phyloP scores from a whole-genome alignment of 345 rosid species.

The Populus nigra region DNA sequence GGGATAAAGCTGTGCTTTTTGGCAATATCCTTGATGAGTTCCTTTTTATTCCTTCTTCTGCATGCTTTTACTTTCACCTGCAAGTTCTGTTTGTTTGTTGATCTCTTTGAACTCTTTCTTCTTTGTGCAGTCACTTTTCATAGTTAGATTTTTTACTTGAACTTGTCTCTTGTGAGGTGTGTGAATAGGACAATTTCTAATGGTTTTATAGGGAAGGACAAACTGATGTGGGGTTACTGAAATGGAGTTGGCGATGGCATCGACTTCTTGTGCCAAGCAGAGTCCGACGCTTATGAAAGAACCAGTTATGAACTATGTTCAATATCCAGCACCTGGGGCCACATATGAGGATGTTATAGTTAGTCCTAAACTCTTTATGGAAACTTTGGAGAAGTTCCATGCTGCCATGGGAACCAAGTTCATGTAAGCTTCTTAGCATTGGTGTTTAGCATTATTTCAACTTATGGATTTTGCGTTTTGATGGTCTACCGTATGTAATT shows the following conservation, averaged over 20 bases:
- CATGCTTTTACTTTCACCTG: constrained; percentile 18
- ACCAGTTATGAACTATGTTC: constrained; percentile 28
- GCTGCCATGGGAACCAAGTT: constrained; percentile 80
- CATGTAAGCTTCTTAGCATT: constrained; percentile 46
- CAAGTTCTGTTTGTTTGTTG: constrained; percentile 13
- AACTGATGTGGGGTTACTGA: constrained; percentile 13
- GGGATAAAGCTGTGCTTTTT: not conserved
- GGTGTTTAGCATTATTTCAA: not conserved
- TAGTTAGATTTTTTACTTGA: not conserved
- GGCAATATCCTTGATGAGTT: constrained; percentile 11
- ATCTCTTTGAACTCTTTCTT: not conserved
- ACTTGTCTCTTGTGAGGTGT: constrained; percentile 20
- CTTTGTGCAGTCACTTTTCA: not conserved
- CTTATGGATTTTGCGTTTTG: not conserved
- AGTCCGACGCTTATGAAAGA: constrained; percentile 49
- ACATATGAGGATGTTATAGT: constrained; percentile 65
- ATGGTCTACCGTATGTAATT: not conserved
- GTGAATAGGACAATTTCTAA: constrained; percentile 12
- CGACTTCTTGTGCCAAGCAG: constrained; percentile 74
- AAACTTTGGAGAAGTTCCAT: constrained; percentile 76
- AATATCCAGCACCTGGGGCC: constrained; percentile 61
- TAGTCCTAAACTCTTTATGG: constrained; percentile 59
- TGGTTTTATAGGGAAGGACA: constrained; percentile 26
- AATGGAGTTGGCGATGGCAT: constrained; percentile 60
- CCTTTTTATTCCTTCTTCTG: constrained; percentile 3